Conservation (phyloP, 257 asterid species). For the Henckelia pumila region DNA sequence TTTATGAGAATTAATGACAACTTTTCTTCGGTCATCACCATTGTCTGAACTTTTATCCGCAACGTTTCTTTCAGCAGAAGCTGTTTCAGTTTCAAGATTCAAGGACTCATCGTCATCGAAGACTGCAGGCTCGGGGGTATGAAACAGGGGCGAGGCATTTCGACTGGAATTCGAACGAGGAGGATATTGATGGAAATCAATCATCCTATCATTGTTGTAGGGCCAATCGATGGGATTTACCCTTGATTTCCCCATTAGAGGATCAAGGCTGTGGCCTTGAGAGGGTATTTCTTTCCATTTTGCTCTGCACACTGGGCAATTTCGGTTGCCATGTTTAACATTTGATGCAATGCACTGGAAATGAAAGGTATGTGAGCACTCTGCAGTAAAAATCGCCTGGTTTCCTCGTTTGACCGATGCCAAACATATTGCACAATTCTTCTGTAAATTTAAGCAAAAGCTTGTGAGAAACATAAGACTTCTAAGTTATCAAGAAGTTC, state of each 20-base stretch:
- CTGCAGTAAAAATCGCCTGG: constrained; percentile 94
- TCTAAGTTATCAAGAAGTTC: no score
- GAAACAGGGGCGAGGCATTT: constrained; percentile 39
- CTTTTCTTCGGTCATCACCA: constrained; percentile 37
- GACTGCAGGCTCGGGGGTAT: constrained; percentile 74
- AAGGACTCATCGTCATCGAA: constrained; percentile 84
- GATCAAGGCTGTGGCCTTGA: constrained; percentile 55
- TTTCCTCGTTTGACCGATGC: constrained; percentile 77
- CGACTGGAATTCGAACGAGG: constrained; percentile 62
- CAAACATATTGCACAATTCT: constrained; percentile 84
- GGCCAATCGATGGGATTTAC: constrained; percentile 56
- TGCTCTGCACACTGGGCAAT: constrained; percentile 92
- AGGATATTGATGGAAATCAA: constrained; percentile 60
- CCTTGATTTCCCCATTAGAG: constrained; percentile 48
- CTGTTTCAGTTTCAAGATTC: constrained; percentile 43
- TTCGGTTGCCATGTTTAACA: constrained; percentile 86
- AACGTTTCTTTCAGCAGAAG: constrained; percentile 29
- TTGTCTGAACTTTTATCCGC: constrained; percentile 27
- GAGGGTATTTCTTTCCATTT: constrained; percentile 89
- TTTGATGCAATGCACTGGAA: constrained; percentile 93
- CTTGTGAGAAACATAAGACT: no score
- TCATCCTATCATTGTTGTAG: constrained; percentile 54
- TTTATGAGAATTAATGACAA: constrained; percentile 31
- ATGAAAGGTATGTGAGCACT: constrained; percentile 94
- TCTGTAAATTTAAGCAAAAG: constrained; percentile 40